A percentile compares a stretch with the other conserved stretches of the same genome.
phyloP scores from a whole-genome alignment of 148 eudicot genomes.

The Camellia lanceoleosa region DNA sequence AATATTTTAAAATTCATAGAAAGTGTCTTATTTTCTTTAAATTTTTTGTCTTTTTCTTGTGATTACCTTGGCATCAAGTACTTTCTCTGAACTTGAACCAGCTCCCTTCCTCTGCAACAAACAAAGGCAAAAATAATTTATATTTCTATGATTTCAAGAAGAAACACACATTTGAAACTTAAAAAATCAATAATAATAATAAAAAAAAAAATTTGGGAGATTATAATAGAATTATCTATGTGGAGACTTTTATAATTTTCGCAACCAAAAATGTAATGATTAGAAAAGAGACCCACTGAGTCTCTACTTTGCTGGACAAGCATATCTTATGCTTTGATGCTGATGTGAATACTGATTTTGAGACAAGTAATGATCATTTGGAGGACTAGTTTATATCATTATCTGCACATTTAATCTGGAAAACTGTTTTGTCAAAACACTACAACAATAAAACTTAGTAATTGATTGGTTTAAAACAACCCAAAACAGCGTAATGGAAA shows the following conservation, averaged over 20 bases:
- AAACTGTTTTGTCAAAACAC: too few relatives aligned
- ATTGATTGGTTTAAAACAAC: too few relatives aligned
- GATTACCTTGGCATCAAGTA: slow-evolving; percentile 74
- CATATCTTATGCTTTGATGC: slow-evolving; percentile 22
- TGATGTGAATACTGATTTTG: slow-evolving; percentile 27
- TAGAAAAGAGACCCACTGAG: slow-evolving; percentile 8
- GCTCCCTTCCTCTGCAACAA: slow-evolving; percentile 53
- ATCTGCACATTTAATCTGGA: not conserved
- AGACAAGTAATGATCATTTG: slow-evolving; percentile 16
- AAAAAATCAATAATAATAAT: not conserved
- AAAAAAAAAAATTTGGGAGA: not conserved
- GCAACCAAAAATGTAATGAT: slow-evolving; percentile 18
- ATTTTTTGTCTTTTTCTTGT: too few relatives aligned
- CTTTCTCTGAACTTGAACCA: slow-evolving; percentile 65
- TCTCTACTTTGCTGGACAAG: slow-evolving; percentile 26
- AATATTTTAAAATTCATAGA: too few relatives aligned
- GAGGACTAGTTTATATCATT: not conserved
- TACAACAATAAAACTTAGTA: too few relatives aligned
- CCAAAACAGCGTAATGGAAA: too few relatives aligned
- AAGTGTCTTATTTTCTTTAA: too few relatives aligned
- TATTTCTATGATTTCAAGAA: not conserved
- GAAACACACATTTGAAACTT: not conserved
- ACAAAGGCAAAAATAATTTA: not conserved
- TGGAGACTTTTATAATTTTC: slow-evolving; percentile 15
- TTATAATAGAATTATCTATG: not conserved